Evolutionary conservation across 2,329 filamentous ascomycete species (phyloP).

Genomic region (Clonostachys solani): DNA sequence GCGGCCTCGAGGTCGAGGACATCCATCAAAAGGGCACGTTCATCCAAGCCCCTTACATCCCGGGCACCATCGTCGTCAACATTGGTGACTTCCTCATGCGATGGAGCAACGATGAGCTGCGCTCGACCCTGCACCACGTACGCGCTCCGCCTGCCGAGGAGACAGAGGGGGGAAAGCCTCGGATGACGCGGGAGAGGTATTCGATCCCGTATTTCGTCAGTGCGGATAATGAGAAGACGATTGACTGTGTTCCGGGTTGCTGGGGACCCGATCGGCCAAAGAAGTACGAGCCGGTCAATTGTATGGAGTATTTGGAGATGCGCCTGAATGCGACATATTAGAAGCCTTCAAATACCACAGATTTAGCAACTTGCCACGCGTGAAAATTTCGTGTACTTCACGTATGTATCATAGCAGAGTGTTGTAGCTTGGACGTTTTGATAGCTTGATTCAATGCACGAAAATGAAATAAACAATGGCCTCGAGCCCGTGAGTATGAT

Average conservation of each 20-base stretch:
- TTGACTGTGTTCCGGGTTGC: neutral
- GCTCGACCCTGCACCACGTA: constrained; percentile 23
- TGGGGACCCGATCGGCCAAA: neutral
- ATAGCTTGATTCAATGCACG: too few relatives aligned
- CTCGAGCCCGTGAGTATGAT: too few relatives aligned
- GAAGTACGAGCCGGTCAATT: neutral
- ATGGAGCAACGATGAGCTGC: constrained; percentile 25
- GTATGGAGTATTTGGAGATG: neutral
- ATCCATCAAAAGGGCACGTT: constrained; percentile 14
- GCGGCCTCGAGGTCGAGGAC: constrained; percentile 20
- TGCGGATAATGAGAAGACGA: neutral
- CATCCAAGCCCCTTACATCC: neutral
- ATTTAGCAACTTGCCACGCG: too few relatives aligned
- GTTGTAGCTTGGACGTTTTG: too few relatives aligned
- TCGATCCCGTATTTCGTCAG: constrained; percentile 17
- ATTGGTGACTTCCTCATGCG: constrained; percentile 32
- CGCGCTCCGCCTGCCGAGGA: constrained; percentile 15
- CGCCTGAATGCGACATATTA: neutral
- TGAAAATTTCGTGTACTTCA: too few relatives aligned
- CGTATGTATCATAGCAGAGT: too few relatives aligned
- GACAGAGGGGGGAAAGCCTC: constrained; percentile 2
- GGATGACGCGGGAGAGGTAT: constrained; percentile 11
- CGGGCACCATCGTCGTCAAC: constrained; percentile 29
- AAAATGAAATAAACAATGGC: too few relatives aligned
- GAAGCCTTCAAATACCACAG: neutral